A percentile compares a stretch with the other conserved stretches of the same genome.
Evolutionary conservation across 2,329 filamentous ascomycete genomes (phyloP).

Genomic region (Fusarium pseudocircinatum): DNA sequence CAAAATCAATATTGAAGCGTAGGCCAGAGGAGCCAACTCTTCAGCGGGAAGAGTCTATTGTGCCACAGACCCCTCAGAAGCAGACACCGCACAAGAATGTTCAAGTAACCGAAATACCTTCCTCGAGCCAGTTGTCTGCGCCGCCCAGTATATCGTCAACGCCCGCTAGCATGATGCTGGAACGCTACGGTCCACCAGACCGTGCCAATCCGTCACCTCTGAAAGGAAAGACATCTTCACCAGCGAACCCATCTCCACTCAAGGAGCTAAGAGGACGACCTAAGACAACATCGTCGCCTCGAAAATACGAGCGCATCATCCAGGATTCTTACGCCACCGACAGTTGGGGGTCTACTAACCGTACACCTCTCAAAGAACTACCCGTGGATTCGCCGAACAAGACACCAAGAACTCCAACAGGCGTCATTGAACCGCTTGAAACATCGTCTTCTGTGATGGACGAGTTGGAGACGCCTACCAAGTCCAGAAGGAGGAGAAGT

Average conservation of each 20-base stretch:
- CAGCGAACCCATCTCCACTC: slow-evolving; percentile 32
- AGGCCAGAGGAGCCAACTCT: neutral
- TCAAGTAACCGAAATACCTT: slow-evolving; percentile 54
- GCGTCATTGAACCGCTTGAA: slow-evolving; percentile 21
- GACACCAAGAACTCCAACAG: slow-evolving; percentile 21
- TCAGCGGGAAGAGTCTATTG: slow-evolving; percentile 47
- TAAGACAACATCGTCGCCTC: slow-evolving; percentile 29
- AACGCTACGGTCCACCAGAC: slow-evolving; percentile 50
- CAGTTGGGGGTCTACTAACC: slow-evolving; percentile 43
- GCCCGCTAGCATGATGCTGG: slow-evolving; percentile 53
- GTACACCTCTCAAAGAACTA: slow-evolving; percentile 35
- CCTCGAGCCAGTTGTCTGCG: slow-evolving; percentile 51
- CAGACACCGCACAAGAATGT: slow-evolving; percentile 52
- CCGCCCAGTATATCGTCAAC: slow-evolving; percentile 53
- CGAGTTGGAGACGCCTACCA: slow-evolving; percentile 40
- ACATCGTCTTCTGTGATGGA: slow-evolving; percentile 37
- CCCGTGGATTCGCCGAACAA: slow-evolving; percentile 23
- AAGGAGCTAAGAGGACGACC: slow-evolving; percentile 37
- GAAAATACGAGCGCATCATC: slow-evolving; percentile 49
- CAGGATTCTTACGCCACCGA: slow-evolving; percentile 57
- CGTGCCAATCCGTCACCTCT: slow-evolving; percentile 50
- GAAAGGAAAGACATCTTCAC: slow-evolving; percentile 47
- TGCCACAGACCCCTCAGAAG: slow-evolving; percentile 54
- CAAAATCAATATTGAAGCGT: slow-evolving; percentile 30
- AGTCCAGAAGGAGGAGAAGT: slow-evolving; percentile 31